These are phyloP conservation scores for Magnaporthiopsis incrustans DNA, from an alignment of 2,329 filamentous ascomycete genomes.

Conservation along the genomic window DNA sequence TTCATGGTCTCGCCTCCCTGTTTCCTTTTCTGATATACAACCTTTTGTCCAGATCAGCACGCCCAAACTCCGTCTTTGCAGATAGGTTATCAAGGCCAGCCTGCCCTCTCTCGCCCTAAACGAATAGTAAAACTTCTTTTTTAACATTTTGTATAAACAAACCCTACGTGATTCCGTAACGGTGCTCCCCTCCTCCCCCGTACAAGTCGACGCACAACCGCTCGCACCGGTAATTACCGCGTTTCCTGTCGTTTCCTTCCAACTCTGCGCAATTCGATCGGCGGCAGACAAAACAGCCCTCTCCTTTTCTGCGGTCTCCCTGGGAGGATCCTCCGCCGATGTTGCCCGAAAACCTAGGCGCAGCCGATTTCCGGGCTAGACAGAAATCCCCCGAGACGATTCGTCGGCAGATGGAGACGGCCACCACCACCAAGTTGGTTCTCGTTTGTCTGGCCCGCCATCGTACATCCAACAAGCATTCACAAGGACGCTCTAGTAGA, in stretches of 20 bases:
- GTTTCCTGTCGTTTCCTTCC: neutral
- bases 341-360: neutral
- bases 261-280: neutral
- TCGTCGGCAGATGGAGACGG: neutral
- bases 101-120: neutral
- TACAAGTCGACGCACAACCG: neutral
- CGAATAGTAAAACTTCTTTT: neutral
- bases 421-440: neutral
- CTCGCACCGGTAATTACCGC: neutral
- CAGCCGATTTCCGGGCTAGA: neutral
- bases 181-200: neutral
- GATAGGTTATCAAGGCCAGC: neutral
- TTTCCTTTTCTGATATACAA: neutral
- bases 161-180: neutral
- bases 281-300: neutral
- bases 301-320: neutral
- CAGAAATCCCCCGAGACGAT: neutral
- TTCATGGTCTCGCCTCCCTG: neutral
- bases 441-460: neutral
- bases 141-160: neutral
- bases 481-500: constrained; percentile 56
- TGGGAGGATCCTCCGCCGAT: too few relatives aligned
- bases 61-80: neutral
- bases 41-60: neutral
- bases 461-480: neutral